Evolutionary conservation across 1,139 yeast species (phyloP).

Genomic region (Zygoascus sp.): DNA sequence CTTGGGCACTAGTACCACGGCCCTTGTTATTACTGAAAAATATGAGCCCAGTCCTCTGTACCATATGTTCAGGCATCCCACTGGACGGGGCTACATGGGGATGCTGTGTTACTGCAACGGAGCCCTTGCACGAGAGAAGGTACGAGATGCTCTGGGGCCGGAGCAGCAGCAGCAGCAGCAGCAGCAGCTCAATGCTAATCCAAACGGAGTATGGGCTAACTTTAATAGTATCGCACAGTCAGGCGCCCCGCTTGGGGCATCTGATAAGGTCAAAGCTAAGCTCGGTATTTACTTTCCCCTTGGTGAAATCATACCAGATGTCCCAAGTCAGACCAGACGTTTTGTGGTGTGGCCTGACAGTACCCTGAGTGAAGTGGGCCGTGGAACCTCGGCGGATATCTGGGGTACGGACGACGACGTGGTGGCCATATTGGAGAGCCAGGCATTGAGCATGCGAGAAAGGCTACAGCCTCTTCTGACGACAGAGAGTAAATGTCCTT

Average conservation of each 20-base stretch:
- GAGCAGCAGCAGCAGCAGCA: slow-evolving; percentile 34
- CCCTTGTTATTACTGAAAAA: slow-evolving; percentile 69
- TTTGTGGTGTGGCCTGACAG: slow-evolving; percentile 18
- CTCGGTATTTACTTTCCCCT: slow-evolving; percentile 82
- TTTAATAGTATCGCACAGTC: slow-evolving; percentile 46
- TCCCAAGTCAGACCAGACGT: slow-evolving; percentile 34
- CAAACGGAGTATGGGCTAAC: slow-evolving; percentile 50
- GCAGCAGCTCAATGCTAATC: slow-evolving; percentile 5
- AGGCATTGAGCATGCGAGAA: slow-evolving; percentile 76
- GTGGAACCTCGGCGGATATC: neutral
- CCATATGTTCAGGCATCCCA: slow-evolving; percentile 82
- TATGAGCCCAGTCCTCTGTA: slow-evolving; percentile 78
- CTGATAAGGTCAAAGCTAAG: slow-evolving; percentile 30
- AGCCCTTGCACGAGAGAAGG: slow-evolving; percentile 74
- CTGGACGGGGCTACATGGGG: slow-evolving; percentile 77
- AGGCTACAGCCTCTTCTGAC: slow-evolving; percentile 71
- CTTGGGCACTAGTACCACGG: slow-evolving; percentile 87
- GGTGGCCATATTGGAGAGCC: slow-evolving; percentile 75
- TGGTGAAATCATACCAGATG: slow-evolving; percentile 86
- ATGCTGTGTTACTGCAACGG: slow-evolving; percentile 96
- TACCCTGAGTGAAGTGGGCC: neutral
- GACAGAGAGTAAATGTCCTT: slow-evolving; percentile 46
- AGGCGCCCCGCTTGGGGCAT: slow-evolving; percentile 20
- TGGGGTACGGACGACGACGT: slow-evolving; percentile 63
- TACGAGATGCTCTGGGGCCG: slow-evolving; percentile 56